Conservation (phyloP, 345 rosid genomes). For the Rubroshorea leprosula region DNA sequence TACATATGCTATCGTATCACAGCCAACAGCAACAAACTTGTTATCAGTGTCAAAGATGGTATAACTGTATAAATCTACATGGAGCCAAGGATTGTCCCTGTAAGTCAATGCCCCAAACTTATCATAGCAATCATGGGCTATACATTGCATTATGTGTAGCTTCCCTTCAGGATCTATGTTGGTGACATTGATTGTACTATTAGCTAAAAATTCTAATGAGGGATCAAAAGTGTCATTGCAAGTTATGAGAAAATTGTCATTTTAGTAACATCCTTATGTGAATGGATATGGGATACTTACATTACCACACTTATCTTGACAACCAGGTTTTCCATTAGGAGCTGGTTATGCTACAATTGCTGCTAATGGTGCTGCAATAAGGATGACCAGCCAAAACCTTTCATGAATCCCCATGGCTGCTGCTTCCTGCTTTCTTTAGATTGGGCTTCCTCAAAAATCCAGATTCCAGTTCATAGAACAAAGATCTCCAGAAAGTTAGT, state of each 20-base stretch:
- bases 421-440: no score
- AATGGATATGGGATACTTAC: no score
- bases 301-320: constrained; percentile 19
- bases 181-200: not conserved
- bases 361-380: not conserved
- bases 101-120: not conserved
- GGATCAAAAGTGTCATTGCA: not conserved
- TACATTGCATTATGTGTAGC: not conserved
- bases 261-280: not conserved
- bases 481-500: no score
- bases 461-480: no score
- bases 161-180: constrained; percentile 5
- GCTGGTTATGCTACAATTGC: not conserved
- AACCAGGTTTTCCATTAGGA: not conserved
- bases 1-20: no score
- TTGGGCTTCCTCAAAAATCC: no score
- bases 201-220: no score
- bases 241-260: not conserved
- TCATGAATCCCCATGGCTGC: no score
- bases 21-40: no score
- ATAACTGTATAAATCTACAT: not conserved
- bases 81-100: not conserved
- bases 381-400: no score
- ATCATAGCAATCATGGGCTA: constrained; percentile 10
- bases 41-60: no score